Conservation (phyloP, 768 basidiomycete genomes). For the Boletus patriciae region DNA sequence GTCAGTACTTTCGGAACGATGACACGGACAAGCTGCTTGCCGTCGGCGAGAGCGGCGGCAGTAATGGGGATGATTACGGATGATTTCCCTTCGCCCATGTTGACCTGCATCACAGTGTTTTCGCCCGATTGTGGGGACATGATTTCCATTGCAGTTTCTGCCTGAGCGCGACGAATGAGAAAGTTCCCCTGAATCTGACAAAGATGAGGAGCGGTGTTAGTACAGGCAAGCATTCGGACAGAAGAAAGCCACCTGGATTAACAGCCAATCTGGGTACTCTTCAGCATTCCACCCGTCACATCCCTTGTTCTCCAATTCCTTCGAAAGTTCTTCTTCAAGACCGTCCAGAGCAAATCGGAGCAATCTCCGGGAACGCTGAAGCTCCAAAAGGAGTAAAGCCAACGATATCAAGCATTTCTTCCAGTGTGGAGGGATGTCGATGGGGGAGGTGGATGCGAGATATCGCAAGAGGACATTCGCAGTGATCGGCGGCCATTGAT, state of each 20-base stretch:
- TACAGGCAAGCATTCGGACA: too few species aligned
- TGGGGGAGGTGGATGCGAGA: too few species aligned
- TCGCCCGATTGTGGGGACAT: slow-evolving; percentile 33
- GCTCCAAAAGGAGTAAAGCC: too few species aligned
- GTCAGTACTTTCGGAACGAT: slow-evolving; percentile 45
- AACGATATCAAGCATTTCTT: too few species aligned
- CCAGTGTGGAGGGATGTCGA: too few species aligned
- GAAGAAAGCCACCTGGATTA: too few species aligned
- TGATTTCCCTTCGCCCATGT: slow-evolving; percentile 58
- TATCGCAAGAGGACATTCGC: too few species aligned
- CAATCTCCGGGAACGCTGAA: neutral
- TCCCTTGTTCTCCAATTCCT: neutral
- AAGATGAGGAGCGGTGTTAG: slow-evolving; percentile 9
- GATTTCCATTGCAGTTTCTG: slow-evolving; percentile 42
- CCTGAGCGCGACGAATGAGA: neutral
- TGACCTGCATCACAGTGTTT: slow-evolving; percentile 46
- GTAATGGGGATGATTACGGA: slow-evolving; percentile 46
- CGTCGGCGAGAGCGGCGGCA: slow-evolving; percentile 41
- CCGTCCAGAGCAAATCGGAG: neutral
- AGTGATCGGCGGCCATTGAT: too few species aligned
- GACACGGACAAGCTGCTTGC: slow-evolving; percentile 42
- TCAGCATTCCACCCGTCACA: neutral
- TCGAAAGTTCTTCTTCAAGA: neutral
- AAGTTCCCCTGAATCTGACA: neutral
- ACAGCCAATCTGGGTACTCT: neutral